Evolutionary conservation across 1,284 basidiomycete species (phyloP), one percentile per base, ranked within the genome.

Genomic region (Sporisorium iseilematis-ciliati): DNA sequence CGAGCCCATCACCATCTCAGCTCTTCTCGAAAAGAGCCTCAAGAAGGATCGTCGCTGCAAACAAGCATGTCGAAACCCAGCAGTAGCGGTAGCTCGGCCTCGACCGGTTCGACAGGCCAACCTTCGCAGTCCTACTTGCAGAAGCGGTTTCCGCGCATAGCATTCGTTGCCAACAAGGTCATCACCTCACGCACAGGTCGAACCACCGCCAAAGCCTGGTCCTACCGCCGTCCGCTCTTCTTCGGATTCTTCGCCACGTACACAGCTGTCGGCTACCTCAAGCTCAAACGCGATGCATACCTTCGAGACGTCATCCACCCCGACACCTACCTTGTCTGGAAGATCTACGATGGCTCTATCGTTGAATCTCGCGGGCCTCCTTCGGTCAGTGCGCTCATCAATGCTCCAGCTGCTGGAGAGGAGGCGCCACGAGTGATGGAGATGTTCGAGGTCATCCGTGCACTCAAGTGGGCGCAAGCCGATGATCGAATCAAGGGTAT

Each of bases 401-500:
- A 63, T 23, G 68, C 69, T 16, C 62, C 75, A 11, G 57, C 64
- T 7, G 63, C 69, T 0, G 75, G 78, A 18, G 81, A 79, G 48
- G 77, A 80, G 48, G 58, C 68, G 18, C 76, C 74, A 5, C 71
- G 63, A 6, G 75, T 82, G 3, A 84, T 87, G 82, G 84, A 86
- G 58, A 68, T 87, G 45, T 86, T 86, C 63, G 86, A 87, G 20
- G 84, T 84, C 40, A 74, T 86, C 10, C 78, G 82, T 20, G 79
- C 86, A 14, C 80, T 87, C 50, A 86, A 86, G 49, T 83, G 81
- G 67, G 84, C 86, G 7, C 80, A 84, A 58, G 62, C 64, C 7
- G 86, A 87, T 67, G 78, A 82, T 25, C 78, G 86, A 11, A 83
- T 87, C 57, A 81, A 82, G 56, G 87, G 87, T 38, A 80, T 87